Percentiles rank a stretch among this genome's conserved stretches.
Conservation (phyloP, 2,329 filamentous ascomycete species). For the Trichoderma lentiforme region DNA sequence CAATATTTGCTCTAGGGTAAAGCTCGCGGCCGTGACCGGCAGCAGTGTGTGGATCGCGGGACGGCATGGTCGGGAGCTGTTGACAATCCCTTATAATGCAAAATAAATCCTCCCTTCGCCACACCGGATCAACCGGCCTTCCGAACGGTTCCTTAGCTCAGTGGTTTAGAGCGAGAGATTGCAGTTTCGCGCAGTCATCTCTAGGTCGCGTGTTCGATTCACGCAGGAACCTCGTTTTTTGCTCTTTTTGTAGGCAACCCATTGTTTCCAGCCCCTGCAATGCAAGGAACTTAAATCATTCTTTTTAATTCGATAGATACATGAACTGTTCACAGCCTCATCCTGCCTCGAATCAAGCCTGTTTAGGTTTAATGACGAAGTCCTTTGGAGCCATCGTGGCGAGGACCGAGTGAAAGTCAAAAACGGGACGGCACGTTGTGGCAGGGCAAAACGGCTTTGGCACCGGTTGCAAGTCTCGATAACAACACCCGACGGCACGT, state of each 20-base stretch:
- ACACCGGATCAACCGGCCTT: neutral
- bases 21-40: neutral
- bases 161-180: constrained; percentile 21
- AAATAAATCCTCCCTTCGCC: neutral
- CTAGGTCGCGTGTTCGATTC: constrained; percentile 21
- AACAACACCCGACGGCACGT: neutral
- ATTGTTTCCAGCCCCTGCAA: neutral
- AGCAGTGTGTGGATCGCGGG: neutral
- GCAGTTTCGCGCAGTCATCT: constrained; percentile 19
- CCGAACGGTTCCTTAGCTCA: constrained; percentile 16
- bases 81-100: neutral
- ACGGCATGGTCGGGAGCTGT: too few relatives aligned
- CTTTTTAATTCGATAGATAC: neutral
- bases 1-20: neutral
- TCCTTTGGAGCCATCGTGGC: neutral
- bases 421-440: neutral
- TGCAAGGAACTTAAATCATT: neutral
- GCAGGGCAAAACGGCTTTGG: neutral
- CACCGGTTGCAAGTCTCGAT: neutral
- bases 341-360: neutral
- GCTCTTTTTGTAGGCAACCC: neutral
- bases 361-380: neutral
- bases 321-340: neutral
- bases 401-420: neutral
- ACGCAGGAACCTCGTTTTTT: constrained; percentile 14